Evolutionary conservation across 192 early-diverging fungal genomes (phyloP), one percentile per base, ranked within the genome.

Genomic region (Coemansia biformis): DNA sequence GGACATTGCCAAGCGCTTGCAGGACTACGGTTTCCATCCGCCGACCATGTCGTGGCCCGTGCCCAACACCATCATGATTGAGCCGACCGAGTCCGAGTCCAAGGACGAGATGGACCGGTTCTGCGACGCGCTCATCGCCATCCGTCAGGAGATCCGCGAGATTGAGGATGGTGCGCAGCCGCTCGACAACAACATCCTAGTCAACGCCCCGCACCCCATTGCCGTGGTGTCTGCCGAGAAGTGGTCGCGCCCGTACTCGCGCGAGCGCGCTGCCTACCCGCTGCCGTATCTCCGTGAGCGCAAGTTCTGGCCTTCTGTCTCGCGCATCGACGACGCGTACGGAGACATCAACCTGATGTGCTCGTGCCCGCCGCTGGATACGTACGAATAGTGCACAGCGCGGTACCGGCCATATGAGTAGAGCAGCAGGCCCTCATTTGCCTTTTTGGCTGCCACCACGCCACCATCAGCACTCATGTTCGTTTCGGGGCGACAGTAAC

Each of bases 11-110:
- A 99, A 99, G 83, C 88, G 96, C 32, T 82, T 99, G 40, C 87
- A 94, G 75, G 96, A 99, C 75, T 99, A 97, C 63, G 91, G 93
- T 17, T 99, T 99, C 81, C 96, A 99, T 76, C 84, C 82, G 28
- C 96, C 96, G 28, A 99, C 96, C 63, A 99, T 99, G 96, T 96
- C 93, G 15, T 99, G 92, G 86, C 96, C 96, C 17, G 94, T 97
- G 18, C 78, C 90, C 51, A 95, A 96, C 82, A 99, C 96, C 11
- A 84, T 99, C 38, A 99, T 99, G 96, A 86, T 99, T 57, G 96
- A 99, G 78, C 96, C 96, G 14, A 99, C 96, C 39, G 96, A 99
- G 66, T 94, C 91, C 47, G 96, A 99, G 73, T 78, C 81, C 56
- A 84, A 86, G 62, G 82, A 72, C 53, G 96, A 99, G 75, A 73